Evolutionary conservation across 2,329 filamentous ascomycete genomes (phyloP).

Genomic region (Cordyceps cicadae): DNA sequence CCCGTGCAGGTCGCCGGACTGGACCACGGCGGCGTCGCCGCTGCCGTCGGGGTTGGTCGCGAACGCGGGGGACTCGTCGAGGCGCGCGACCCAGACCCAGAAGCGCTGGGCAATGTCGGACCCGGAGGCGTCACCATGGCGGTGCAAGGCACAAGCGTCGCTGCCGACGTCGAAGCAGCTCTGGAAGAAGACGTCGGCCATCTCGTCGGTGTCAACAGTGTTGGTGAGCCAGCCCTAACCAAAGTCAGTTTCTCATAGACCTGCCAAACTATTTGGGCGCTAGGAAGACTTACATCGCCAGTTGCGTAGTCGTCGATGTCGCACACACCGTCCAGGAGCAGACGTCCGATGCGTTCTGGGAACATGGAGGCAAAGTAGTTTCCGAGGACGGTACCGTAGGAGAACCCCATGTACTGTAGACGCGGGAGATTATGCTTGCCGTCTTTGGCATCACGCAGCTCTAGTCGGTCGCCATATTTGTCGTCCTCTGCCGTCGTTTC

Average conservation of each 20-base stretch:
- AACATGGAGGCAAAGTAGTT: slow-evolving; percentile 30
- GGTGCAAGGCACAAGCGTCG: slow-evolving; percentile 23
- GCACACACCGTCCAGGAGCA: slow-evolving; percentile 33
- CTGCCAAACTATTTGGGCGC: no score
- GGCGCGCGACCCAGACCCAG: slow-evolving; percentile 20
- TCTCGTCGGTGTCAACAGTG: slow-evolving; percentile 29
- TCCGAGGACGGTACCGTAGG: slow-evolving; percentile 33
- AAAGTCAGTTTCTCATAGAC: not conserved
- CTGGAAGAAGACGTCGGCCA: slow-evolving; percentile 26
- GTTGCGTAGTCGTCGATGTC: slow-evolving; percentile 29
- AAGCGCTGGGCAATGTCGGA: slow-evolving; percentile 26
- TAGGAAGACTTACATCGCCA: slow-evolving; percentile 19
- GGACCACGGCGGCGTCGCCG: slow-evolving; percentile 21
- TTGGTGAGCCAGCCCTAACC: slow-evolving; percentile 28
- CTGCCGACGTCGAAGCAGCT: slow-evolving; percentile 26
- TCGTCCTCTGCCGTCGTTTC: not conserved
- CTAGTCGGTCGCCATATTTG: not conserved
- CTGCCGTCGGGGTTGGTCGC: slow-evolving; percentile 13
- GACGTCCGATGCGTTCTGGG: slow-evolving; percentile 29
- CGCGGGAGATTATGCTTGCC: slow-evolving; percentile 14
- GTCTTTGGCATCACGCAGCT: slow-evolving; percentile 12
- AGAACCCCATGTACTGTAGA: slow-evolving; percentile 43
- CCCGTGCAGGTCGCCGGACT: slow-evolving; percentile 22
- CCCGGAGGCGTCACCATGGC: slow-evolving; percentile 18
- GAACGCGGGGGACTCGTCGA: slow-evolving; percentile 22